Evolutionary conservation across 2,329 filamentous ascomycete genomes (phyloP).

Genomic region (Aureobasidium sp.): DNA sequence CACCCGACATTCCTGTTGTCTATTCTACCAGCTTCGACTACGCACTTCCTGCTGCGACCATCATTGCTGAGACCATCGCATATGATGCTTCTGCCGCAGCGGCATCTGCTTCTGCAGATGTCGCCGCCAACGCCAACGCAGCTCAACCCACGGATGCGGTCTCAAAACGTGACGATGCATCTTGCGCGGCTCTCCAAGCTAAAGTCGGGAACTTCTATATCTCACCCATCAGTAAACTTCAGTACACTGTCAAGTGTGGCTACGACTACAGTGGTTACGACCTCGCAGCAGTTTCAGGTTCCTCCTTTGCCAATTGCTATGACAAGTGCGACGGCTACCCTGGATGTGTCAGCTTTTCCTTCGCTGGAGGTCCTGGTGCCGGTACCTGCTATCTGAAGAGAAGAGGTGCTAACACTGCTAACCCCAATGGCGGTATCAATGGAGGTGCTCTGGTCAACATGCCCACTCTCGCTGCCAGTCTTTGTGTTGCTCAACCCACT

Average conservation of each 20-base stretch:
- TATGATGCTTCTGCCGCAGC: not conserved
- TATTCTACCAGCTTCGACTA: not conserved
- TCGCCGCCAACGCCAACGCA: not conserved
- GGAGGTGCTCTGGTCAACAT: not conserved
- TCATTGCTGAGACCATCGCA: not conserved
- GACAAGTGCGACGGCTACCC: not conserved
- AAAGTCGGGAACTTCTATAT: not conserved
- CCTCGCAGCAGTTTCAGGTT: not conserved
- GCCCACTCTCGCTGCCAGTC: not conserved
- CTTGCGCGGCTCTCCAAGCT: not conserved
- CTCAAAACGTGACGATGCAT: not conserved
- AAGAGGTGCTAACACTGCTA: not conserved
- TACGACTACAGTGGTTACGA: conserved; percentile 1
- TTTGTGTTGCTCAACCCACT: not conserved
- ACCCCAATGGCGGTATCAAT: not conserved
- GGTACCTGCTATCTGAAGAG: conserved; percentile 9
- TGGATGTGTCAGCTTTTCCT: conserved; percentile 8
- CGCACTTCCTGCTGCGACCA: not conserved
- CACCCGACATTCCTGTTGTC: not conserved
- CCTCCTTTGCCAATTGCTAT: conserved; percentile 3
- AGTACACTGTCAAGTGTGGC: conserved; percentile 1
- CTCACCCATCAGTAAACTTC: not conserved
- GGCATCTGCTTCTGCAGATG: not conserved
- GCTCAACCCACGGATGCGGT: not conserved
- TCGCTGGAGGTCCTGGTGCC: not conserved